phyloP scores from a whole-genome alignment of 495 filamentous ascomycete species.

The Podospora pseudoanserina region DNA sequence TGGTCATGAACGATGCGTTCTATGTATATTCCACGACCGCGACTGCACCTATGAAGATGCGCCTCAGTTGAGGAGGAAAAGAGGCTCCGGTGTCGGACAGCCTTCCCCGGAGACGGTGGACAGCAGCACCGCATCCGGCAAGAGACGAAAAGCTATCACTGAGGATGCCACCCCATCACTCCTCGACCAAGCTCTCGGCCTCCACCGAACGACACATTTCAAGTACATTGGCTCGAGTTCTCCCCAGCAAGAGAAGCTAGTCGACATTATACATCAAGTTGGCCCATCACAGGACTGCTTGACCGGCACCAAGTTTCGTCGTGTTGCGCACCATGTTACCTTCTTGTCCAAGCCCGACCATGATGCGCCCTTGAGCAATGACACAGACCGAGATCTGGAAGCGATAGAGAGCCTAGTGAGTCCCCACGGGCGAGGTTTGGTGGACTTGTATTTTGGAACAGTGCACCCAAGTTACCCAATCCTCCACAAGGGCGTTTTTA shows the following conservation, averaged over 20 bases:
- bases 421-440: slow-evolving; percentile 63
- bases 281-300: slow-evolving; percentile 23
- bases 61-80: slow-evolving; percentile 53
- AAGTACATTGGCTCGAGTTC: slow-evolving; percentile 45
- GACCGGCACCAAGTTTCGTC: slow-evolving; percentile 51
- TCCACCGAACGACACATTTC: slow-evolving; percentile 42
- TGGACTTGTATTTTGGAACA: slow-evolving; percentile 69
- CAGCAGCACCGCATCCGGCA: background rate
- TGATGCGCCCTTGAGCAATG: slow-evolving; percentile 38
- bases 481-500: slow-evolving; percentile 68
- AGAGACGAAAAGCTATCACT: background rate
- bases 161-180: slow-evolving; percentile 30
- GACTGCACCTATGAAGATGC: slow-evolving; percentile 51
- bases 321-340: slow-evolving; percentile 60
- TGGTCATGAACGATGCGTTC: slow-evolving; percentile 43
- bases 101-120: background rate
- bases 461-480: slow-evolving; percentile 78
- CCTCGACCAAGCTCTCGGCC: slow-evolving; percentile 42
- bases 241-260: slow-evolving; percentile 51
- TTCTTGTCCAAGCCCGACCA: slow-evolving; percentile 60
- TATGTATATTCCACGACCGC: slow-evolving; percentile 47
- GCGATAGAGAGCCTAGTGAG: slow-evolving; percentile 65
- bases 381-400: slow-evolving; percentile 54
- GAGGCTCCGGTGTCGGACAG: background rate
- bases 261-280: slow-evolving; percentile 43